Evolutionary conservation across 352 stramenopile genomes (phyloP), one percentile per base, ranked within the genome.

Genomic region (Hyaloperonospora arabidopsidis): DNA sequence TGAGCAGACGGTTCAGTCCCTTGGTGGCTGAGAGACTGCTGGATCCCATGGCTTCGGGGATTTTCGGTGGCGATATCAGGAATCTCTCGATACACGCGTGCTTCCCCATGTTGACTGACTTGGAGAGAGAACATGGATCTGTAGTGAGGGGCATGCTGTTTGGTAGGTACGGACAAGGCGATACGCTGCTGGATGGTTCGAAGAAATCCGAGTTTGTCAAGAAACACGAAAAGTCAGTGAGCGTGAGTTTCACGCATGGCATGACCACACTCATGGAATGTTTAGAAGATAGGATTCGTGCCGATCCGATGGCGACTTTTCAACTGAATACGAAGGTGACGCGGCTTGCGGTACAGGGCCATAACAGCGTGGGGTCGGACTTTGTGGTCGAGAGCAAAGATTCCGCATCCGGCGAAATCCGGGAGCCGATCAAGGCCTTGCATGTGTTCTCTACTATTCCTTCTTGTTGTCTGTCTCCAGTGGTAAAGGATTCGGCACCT

Each of bases 1-100:
- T 81, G 0, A 52, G 65, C 6, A 72, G 86, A 22, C 70, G 84
- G 19, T 94, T 95, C 57, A 89, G 80, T 52, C 71, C 79, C 0
- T 49, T 89, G 7, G 74, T 95, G 15, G 86, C 86, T 0, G 77
- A 95, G 50, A 67, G 65, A 2, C 70, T 95, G 25, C 54, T 92
- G 49, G 86, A 95, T 55, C 79, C 86, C 8, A 75, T 95, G 54
- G 61, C 68, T 5, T 92, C 80, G 5, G 86, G 86, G 4, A 95
- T 95, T 63, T 95, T 92, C 54, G 82, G 79, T n/a, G 86, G 86
- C 25, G 81, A 94, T 51, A 87, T 92, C 57, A 65, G 64, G 32
- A 55, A 85, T 12, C 67, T 95, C 23, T 93, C 83, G 5, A 70
- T 95, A 50, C 74, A 75, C 22, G 74, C 84, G 29, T 95, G 86